phyloP scores from a whole-genome alignment of 1,284 basidiomycete genomes.

The Pseudozyma hubeiensis region DNA sequence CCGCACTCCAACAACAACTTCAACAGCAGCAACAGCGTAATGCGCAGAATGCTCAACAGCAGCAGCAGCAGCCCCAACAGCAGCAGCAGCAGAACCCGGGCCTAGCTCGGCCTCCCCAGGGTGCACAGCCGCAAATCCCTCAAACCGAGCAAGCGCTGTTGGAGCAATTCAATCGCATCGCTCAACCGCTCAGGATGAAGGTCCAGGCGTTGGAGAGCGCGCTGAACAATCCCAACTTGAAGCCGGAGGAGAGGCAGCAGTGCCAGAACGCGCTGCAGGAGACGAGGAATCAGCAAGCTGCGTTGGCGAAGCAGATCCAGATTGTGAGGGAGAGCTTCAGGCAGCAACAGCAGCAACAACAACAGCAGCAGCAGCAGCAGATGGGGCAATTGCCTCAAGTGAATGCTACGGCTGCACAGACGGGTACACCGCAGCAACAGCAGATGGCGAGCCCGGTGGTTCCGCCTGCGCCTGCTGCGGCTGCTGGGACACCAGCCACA shows the following conservation, averaged over 20 bases:
- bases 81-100: conserved; percentile 21
- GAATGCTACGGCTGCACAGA: conserved; percentile 16
- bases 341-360: conserved; percentile 51
- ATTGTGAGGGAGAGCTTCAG: conserved; percentile 55
- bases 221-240: conserved; percentile 45
- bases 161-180: conserved; percentile 60
- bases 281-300: conserved; percentile 54
- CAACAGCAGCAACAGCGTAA: conserved; percentile 20
- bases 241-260: conserved; percentile 60
- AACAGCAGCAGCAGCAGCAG: conserved; percentile 15
- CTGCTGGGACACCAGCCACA: conserved; percentile 5
- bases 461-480: conserved; percentile 11
- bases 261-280: conserved; percentile 56
- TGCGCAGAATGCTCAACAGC: conserved; percentile 8
- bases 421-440: conserved; percentile 18
- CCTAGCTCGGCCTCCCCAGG: conserved; percentile 20
- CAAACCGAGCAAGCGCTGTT: conserved; percentile 55
- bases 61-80: conserved; percentile 27
- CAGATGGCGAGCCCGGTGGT: conserved; percentile 26
- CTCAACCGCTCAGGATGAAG: conserved; percentile 56
- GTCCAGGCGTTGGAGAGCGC: conserved; percentile 54
- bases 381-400: conserved; percentile 19
- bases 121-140: conserved; percentile 40
- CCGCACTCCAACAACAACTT: conserved; percentile 26
- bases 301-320: conserved; percentile 58